phyloP scores from a whole-genome alignment of 257 asterid genomes.

The Capsicum baccatum region DNA sequence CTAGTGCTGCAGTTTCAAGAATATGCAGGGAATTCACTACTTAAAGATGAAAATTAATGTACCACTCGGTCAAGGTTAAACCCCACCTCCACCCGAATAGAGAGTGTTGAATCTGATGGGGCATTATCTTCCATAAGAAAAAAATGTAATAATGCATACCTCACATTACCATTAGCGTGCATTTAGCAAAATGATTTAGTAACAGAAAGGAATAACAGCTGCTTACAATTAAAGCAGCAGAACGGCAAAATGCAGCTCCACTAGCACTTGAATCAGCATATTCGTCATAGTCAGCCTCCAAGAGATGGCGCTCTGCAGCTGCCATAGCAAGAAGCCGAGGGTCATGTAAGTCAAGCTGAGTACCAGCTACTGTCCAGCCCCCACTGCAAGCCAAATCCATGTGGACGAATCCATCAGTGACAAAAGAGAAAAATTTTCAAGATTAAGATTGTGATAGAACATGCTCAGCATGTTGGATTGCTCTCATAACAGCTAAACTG shows the following conservation, averaged over 20 bases:
- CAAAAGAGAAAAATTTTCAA: background rate
- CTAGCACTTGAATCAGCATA: constrained; percentile 51
- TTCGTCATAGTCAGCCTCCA: constrained; percentile 55
- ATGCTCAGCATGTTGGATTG: background rate
- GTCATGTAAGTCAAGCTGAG: constrained; percentile 51
- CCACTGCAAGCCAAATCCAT: constrained; percentile 33
- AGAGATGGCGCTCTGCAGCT: constrained; percentile 51
- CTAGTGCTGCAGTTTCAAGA: constrained; percentile 11
- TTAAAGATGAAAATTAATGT: background rate
- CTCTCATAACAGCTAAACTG: constrained; percentile 6
- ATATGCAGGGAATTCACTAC: background rate
- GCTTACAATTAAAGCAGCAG: constrained; percentile 56
- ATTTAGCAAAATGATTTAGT: constrained; percentile 2
- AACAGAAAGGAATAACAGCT: constrained; percentile 1
- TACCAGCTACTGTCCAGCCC: constrained; percentile 52
- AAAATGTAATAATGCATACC: background rate
- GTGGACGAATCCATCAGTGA: constrained; percentile 1
- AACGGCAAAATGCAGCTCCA: constrained; percentile 61
- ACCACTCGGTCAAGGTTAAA: background rate
- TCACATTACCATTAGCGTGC: background rate
- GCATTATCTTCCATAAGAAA: constrained; percentile 14
- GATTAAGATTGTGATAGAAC: background rate
- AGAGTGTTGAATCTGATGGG: background rate
- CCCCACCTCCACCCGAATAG: background rate
- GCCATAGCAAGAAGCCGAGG: constrained; percentile 57